Evolutionary conservation across 352 stramenopile genomes (phyloP).

Genomic region (Globisporangium nodosum): DNA sequence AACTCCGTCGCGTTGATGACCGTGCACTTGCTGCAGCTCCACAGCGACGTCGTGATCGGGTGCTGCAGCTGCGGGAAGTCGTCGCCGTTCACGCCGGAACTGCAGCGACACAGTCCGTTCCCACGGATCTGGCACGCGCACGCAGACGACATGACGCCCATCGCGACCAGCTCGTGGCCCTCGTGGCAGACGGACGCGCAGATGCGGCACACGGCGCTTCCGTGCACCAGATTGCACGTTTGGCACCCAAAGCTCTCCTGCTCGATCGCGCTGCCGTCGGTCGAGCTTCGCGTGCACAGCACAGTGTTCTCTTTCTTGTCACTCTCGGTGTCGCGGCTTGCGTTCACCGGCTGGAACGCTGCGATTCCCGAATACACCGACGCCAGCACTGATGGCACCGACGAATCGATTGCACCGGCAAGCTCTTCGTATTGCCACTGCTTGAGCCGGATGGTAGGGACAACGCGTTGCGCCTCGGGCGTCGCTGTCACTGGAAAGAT

Average conservation of each 20-base stretch:
- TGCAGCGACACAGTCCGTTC: conserved; percentile 48
- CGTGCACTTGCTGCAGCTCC: conserved; percentile 80
- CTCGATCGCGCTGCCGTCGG: conserved; percentile 74
- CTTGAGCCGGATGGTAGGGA: conserved; percentile 13
- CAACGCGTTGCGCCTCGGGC: background rate
- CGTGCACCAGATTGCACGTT: conserved; percentile 72
- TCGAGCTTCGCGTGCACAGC: conserved; percentile 59
- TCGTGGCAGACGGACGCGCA: conserved; percentile 79
- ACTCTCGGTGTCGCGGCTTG: conserved; percentile 9
- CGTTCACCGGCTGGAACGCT: conserved; percentile 10
- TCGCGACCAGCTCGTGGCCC: conserved; percentile 73
- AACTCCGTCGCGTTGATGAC: conserved; percentile 64
- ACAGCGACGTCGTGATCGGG: conserved; percentile 39
- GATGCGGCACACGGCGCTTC: conserved; percentile 48
- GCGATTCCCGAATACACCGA: conserved; percentile 33
- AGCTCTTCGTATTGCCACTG: conserved; percentile 31
- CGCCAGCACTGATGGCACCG: conserved; percentile 20
- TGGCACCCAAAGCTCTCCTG: conserved; percentile 80
- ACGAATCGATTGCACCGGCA: conserved; percentile 5
- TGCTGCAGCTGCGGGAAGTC: conserved; percentile 34
- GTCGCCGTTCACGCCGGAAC: conserved; percentile 23
- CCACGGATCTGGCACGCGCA: conserved; percentile 66
- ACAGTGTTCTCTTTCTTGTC: conserved; percentile 18
- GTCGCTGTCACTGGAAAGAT: conserved; percentile 30
- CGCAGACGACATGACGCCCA: conserved; percentile 58